These are phyloP conservation scores for Pholiota conissans DNA, from an alignment of 768 basidiomycete genomes.

Conservation along the genomic window DNA sequence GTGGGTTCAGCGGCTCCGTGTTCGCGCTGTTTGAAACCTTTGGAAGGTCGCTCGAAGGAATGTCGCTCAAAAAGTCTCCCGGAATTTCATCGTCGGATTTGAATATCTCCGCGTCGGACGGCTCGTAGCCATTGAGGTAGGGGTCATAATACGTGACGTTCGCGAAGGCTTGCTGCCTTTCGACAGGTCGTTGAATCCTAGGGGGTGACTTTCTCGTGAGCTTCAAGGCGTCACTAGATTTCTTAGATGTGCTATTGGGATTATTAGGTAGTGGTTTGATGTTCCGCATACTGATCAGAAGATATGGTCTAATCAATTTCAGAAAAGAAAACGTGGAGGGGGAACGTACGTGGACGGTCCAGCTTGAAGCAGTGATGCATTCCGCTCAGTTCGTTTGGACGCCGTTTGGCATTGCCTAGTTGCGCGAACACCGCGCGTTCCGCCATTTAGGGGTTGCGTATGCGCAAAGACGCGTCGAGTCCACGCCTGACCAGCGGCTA, in stretches of 20 bases:
- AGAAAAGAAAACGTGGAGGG: background rate
- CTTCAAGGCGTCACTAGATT: background rate
- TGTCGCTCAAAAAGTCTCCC: background rate
- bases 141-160: background rate
- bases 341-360: constrained; percentile 13
- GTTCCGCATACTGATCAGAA: background rate
- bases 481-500: constrained; percentile 54
- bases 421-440: constrained; percentile 7
- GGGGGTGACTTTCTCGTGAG: background rate
- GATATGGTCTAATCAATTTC: background rate
- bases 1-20: background rate
- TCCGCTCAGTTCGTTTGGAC: constrained; percentile 7
- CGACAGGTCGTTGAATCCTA: background rate
- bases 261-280: background rate
- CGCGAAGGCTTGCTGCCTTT: background rate
- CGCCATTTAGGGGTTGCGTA: constrained; percentile 4
- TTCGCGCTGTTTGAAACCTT: background rate
- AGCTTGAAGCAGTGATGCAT: background rate
- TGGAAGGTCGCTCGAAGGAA: background rate
- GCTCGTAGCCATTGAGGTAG: background rate
- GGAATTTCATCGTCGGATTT: background rate
- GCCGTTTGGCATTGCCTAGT: constrained; percentile 5
- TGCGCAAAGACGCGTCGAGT: constrained; percentile 21
- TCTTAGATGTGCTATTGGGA: background rate
- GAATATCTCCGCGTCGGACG: background rate